These are phyloP conservation scores for Epichloe gansuensis DNA, from an alignment of 2,329 filamentous ascomycete species.

Conservation along the genomic window DNA sequence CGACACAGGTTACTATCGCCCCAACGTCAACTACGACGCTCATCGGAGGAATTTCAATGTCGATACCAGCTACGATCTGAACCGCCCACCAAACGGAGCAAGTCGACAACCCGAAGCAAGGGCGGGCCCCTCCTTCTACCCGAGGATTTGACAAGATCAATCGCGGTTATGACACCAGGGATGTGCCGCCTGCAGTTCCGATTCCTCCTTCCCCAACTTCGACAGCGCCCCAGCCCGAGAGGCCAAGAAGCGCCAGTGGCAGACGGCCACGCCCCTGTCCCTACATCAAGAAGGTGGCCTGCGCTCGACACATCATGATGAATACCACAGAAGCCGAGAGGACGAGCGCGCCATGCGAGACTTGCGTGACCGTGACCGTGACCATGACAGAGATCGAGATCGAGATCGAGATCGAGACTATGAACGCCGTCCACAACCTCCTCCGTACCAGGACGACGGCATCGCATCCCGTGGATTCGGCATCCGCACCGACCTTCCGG, in stretches of 20 bases:
- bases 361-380: constrained; percentile 24
- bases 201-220: constrained; percentile 24
- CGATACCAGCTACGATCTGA: constrained; percentile 31
- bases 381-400: constrained; percentile 10
- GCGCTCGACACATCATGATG: constrained; percentile 32
- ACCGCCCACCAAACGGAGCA: constrained; percentile 28
- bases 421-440: constrained; percentile 16
- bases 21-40: constrained; percentile 39
- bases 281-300: constrained; percentile 39
- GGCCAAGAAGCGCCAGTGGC: constrained; percentile 8
- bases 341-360: constrained; percentile 33
- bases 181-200: constrained; percentile 31
- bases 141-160: constrained; percentile 60
- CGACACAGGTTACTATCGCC: constrained; percentile 42
- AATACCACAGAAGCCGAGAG: constrained; percentile 36
- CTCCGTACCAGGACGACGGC: constrained; percentile 33
- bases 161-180: constrained; percentile 34
- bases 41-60: constrained; percentile 35
- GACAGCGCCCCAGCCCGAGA: constrained; percentile 9
- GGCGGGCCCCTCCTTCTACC: constrained; percentile 52
- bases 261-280: constrained; percentile 33
- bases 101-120: constrained; percentile 25
- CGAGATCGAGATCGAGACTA: constrained; percentile 15
- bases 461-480: constrained; percentile 39
- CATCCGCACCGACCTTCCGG: constrained; percentile 30